Base-by-base conservation (phyloP, 768 basidiomycete species). In the Cubamyces lactineus region DNA sequence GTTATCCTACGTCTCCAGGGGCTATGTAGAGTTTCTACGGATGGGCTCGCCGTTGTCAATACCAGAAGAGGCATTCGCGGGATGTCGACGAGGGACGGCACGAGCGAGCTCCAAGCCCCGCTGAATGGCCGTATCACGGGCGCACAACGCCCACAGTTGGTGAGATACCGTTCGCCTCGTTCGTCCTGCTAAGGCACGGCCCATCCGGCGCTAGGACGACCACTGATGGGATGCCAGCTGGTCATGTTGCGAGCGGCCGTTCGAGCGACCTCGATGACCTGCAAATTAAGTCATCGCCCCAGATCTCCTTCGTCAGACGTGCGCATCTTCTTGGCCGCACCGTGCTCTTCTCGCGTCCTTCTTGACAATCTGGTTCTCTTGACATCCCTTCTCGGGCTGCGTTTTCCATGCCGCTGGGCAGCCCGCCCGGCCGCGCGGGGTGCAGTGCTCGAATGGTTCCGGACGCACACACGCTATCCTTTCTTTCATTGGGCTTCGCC, bases 61-160 rank as follows among this genome's bases (percentile, higher is more conserved):
- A 16, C 49, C 61, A 38, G 19, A 62, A 62, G 30, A 46, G 61
- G 61, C 42, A 53, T 45, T 7, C 42, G 46, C 23, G 42, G 42
- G 41, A 13, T 53, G 34, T 41, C 49, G 40, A 46, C 34, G 42
- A 23, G 30, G 61, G 49, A 43, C 53, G 41, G 54, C 49, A 21
- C 43, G 30, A 13, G 28, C 28, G 17, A 57, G 49, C 30, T 45
- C 26, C 11, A 53, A 52, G 55, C 17, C 50, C 61, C 61, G 61
- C 61, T 62, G 54, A 57, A 62, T 62, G 53, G 48, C 61, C 43
- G 28, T 40, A 16, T 9, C 39, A 19, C 54, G 51, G 43, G 47
- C 41, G 61, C 30, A 23, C 54, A 47, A 26, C 28, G 34, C 53
- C 40, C 19, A 7, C 48, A 38, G 41, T 34, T 48, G 57, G 48